These are phyloP conservation scores for Calocybe indica DNA, from an alignment of 768 basidiomycete genomes.

Conservation along the genomic window DNA sequence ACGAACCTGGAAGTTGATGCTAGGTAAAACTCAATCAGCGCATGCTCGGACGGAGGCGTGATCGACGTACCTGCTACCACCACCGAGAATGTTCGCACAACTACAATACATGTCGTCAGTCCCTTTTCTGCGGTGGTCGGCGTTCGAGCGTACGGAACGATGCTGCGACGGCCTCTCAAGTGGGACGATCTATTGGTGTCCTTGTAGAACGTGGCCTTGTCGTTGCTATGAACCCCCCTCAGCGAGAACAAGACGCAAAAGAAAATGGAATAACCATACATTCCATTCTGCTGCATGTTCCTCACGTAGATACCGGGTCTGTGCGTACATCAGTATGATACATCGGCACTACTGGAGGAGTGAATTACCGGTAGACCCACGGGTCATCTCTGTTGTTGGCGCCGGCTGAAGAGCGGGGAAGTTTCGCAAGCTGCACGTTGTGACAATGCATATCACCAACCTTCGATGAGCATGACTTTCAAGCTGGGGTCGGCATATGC, in stretches of 20 bases:
- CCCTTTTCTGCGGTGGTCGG: not conserved
- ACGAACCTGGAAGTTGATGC: slow-evolving; percentile 66
- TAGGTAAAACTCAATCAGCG: slow-evolving; percentile 13
- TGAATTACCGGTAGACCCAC: slow-evolving; percentile 56
- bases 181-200: slow-evolving; percentile 53
- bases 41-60: not conserved
- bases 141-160: slow-evolving; percentile 50
- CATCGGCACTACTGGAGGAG: not conserved
- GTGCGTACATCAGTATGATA: not conserved
- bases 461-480: slow-evolving; percentile 75
- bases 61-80: slow-evolving; percentile 44
- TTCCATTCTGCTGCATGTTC: slow-evolving; percentile 67
- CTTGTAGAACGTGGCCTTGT: slow-evolving; percentile 68
- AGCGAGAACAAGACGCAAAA: not conserved
- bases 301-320: slow-evolving; percentile 64
- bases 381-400: slow-evolving; percentile 71
- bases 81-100: slow-evolving; percentile 63
- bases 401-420: slow-evolving; percentile 33
- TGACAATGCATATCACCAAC: slow-evolving; percentile 18
- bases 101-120: slow-evolving; percentile 20
- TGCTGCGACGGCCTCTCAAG: slow-evolving; percentile 57
- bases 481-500: slow-evolving; percentile 68
- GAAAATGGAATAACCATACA: slow-evolving; percentile 29
- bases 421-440: not conserved
- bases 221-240: slow-evolving; percentile 37